Percentiles rank a stretch among this genome's conserved stretches.
These are phyloP conservation scores for Cladosporium austrohemisphaericum DNA, from an alignment of 2,329 filamentous ascomycete genomes.

Conservation along the genomic window DNA sequence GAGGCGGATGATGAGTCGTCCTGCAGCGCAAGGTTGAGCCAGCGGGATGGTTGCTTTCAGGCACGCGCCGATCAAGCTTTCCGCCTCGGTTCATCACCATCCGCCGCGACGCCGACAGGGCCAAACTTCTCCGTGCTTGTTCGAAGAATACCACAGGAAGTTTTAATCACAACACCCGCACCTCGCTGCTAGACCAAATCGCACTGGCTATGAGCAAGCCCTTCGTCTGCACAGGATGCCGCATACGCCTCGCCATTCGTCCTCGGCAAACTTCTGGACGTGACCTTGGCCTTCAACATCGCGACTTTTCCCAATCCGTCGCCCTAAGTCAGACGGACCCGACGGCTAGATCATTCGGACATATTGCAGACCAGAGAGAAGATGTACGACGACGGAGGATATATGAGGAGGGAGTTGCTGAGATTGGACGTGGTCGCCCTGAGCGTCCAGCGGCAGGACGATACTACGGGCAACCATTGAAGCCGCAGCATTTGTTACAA, in stretches of 20 bases:
- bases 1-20: neutral
- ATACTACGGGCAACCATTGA: constrained; percentile 13
- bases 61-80: constrained; percentile 6
- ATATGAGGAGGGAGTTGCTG: neutral
- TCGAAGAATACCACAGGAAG: too few relatives aligned
- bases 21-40: neutral
- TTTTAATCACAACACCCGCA: constrained; percentile 3
- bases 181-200: too few relatives aligned
- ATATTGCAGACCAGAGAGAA: constrained; percentile 5
- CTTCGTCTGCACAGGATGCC: constrained; percentile 19
- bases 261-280: neutral
- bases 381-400: neutral
- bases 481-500: constrained; percentile 5
- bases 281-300: neutral
- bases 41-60: constrained; percentile 9
- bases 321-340: neutral
- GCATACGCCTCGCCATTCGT: constrained; percentile 8
- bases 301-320: neutral
- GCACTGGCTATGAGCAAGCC: constrained; percentile 12
- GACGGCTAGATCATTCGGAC: neutral
- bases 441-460: neutral
- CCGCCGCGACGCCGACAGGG: neutral
- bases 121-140: too few relatives aligned
- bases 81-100: neutral
- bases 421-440: neutral